Evolutionary conservation across 257 asterid genomes (phyloP).

Genomic region (Jacaranda mimosifolia): DNA sequence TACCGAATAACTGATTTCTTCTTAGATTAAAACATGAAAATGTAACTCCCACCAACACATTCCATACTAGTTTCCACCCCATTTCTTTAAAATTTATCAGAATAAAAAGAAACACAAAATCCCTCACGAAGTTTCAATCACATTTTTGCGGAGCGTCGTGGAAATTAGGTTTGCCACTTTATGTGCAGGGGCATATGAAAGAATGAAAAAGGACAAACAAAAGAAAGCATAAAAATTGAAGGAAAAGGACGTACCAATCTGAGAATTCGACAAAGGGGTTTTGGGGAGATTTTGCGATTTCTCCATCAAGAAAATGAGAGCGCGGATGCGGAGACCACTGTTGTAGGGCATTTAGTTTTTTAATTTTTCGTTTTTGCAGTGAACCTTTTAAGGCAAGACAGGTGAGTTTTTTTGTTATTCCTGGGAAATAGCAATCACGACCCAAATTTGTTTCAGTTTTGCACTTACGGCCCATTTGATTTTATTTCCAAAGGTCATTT

Average conservation of each 20-base stretch:
- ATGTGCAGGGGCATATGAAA: not conserved
- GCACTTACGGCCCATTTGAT: not conserved
- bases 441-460: not conserved
- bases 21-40: not conserved
- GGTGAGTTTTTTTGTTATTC: not conserved
- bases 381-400: not conserved
- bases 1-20: not conserved
- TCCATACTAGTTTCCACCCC: not conserved
- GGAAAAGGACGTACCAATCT: slow-evolving; percentile 29
- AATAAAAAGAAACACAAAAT: not conserved
- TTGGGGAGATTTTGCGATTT: slow-evolving; percentile 32
- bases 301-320: slow-evolving; percentile 29
- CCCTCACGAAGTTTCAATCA: not conserved
- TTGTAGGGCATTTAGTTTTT: slow-evolving; percentile 31
- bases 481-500: no score
- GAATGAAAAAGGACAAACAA: not conserved
- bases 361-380: not conserved
- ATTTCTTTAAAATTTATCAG: not conserved
- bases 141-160: slow-evolving; percentile 13
- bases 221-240: not conserved
- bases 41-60: slow-evolving; percentile 11
- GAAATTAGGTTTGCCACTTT: slow-evolving; percentile 28
- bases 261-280: slow-evolving; percentile 18
- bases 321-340: slow-evolving; percentile 16
- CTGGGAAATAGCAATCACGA: not conserved